Evolutionary conservation across 2,329 filamentous ascomycete species (phyloP).

Genomic region (Tolypocladium ophioglossoides): DNA sequence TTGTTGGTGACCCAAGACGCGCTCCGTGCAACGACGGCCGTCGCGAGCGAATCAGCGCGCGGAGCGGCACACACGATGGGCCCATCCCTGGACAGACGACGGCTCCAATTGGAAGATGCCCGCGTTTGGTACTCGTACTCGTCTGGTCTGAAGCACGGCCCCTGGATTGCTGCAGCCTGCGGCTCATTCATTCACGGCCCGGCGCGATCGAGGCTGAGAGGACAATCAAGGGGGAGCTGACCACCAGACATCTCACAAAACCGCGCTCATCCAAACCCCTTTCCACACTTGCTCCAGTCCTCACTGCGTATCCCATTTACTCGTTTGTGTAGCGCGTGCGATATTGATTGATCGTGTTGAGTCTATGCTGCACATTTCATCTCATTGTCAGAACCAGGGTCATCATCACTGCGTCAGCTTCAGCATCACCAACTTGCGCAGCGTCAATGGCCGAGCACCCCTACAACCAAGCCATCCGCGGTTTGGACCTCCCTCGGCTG

Average conservation of each 20-base stretch:
- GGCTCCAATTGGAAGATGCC: slow-evolving; percentile 1
- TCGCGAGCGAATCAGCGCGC: slow-evolving; percentile 17
- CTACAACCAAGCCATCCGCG: slow-evolving; percentile 3
- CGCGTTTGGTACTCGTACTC: neutral
- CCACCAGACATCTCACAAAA: neutral
- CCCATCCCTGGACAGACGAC: neutral
- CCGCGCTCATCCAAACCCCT: neutral
- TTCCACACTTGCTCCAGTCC: neutral
- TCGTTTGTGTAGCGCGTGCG: neutral
- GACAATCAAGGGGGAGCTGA: neutral
- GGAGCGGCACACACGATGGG: neutral
- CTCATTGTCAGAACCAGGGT: neutral
- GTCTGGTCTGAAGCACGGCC: neutral
- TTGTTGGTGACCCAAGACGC: slow-evolving; percentile 15
- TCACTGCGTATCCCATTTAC: neutral
- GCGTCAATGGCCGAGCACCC: slow-evolving; percentile 7
- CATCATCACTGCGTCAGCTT: neutral
- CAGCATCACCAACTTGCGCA: neutral
- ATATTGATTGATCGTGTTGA: neutral
- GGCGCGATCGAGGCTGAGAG: too few species aligned
- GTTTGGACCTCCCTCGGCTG: slow-evolving; percentile 1
- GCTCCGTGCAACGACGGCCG: slow-evolving; percentile 17
- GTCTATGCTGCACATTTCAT: neutral
- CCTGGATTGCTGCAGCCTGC: slow-evolving; percentile 1
- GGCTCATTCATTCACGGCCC: too few species aligned